phyloP scores from a whole-genome alignment of 352 stramenopile genomes.

The Pythium folliculosum region DNA sequence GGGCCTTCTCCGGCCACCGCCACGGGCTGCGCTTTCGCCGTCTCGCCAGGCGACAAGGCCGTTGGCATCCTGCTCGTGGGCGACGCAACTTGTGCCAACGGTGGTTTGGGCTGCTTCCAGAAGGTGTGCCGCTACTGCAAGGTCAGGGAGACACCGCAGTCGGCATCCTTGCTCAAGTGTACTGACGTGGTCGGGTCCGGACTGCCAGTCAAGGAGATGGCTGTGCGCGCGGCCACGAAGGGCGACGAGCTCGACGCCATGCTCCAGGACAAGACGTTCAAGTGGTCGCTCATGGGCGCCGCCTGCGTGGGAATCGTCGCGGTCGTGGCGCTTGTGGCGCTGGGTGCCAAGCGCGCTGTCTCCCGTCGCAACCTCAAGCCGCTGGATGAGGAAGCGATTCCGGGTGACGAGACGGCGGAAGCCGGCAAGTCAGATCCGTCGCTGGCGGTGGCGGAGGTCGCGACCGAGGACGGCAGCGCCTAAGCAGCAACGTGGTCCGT shows the following conservation, averaged over 20 bases:
- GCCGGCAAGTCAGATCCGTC: constrained; percentile 1
- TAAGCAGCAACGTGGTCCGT: no score
- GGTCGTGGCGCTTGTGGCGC: background rate
- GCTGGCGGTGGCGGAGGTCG: background rate
- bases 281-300: constrained; percentile 6
- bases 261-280: constrained; percentile 16
- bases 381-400: background rate
- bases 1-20: no score
- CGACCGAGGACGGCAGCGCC: no score
- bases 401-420: background rate
- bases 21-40: no score
- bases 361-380: background rate
- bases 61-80: constrained; percentile 25
- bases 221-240: background rate
- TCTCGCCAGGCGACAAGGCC: constrained; percentile 18
- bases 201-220: background rate
- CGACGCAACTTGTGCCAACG: constrained; percentile 18
- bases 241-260: background rate
- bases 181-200: no score
- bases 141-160: background rate
- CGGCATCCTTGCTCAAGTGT: background rate
- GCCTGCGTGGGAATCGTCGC: constrained; percentile 16
- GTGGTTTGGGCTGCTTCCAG: constrained; percentile 14
- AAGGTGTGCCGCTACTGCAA: constrained; percentile 31
- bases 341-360: constrained; percentile 10